Conservation (phyloP, 306 rosid genomes). For the Hippophae gyantsensis region DNA sequence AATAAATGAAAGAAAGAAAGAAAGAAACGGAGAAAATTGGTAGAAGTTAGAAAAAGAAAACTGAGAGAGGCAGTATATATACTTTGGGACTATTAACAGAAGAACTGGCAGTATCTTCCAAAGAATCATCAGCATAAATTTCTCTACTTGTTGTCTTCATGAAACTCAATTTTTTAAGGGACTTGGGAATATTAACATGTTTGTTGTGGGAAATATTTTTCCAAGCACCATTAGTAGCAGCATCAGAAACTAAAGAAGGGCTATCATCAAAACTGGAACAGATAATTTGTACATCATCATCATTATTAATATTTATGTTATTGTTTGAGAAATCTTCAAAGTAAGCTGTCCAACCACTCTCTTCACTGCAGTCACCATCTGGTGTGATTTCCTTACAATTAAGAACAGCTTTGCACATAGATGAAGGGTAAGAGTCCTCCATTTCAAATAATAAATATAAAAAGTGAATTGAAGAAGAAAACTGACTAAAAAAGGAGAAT, state of each 20-base stretch:
- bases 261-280: conserved; percentile 33
- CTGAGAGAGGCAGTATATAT: background rate
- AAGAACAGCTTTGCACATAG: conserved; percentile 24
- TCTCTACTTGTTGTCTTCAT: conserved; percentile 48
- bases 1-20: background rate
- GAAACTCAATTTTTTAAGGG: conserved; percentile 37
- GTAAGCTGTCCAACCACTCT: conserved; percentile 94
- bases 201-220: conserved; percentile 32
- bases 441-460: conserved; percentile 2
- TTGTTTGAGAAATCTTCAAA: conserved; percentile 53
- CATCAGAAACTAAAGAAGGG: conserved; percentile 81
- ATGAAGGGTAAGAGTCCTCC: conserved; percentile 53
- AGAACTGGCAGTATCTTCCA: conserved; percentile 93
- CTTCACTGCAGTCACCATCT: conserved; percentile 19
- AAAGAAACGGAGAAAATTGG: background rate
- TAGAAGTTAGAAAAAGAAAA: background rate
- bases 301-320: background rate
- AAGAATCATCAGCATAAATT: conserved; percentile 45
- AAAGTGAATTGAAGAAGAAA: conserved; percentile 8
- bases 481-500: background rate
- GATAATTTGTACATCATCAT: conserved; percentile 11
- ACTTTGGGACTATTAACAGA: conserved; percentile 95
- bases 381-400: background rate
- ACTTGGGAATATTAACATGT: background rate
- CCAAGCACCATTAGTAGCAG: conserved; percentile 78